Conservation (phyloP, 495 filamentous ascomycete genomes). For the Saxophila tyrrhenica region DNA sequence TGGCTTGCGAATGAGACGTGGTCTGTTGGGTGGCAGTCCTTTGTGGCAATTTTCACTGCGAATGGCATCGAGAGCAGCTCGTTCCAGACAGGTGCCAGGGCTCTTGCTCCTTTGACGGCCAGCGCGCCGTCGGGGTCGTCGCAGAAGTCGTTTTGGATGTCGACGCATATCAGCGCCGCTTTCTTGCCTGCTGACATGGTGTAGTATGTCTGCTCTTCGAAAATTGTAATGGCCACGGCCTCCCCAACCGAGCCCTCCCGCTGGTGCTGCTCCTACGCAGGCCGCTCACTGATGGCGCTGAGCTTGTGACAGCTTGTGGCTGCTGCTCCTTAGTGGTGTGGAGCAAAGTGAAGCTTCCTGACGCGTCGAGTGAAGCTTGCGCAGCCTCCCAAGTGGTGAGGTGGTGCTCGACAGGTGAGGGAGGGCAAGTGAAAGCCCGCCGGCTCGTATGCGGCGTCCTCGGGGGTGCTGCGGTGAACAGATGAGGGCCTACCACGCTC, state of each 20-base stretch:
- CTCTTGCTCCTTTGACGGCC: slow-evolving; percentile 60
- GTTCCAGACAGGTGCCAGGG: slow-evolving; percentile 62
- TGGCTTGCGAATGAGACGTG: slow-evolving; percentile 88
- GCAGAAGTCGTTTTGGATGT: slow-evolving; percentile 82
- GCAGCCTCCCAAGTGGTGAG: too few species aligned
- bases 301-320: neutral
- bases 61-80: slow-evolving; percentile 62
- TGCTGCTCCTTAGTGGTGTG: too few species aligned
- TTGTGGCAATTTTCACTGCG: slow-evolving; percentile 62
- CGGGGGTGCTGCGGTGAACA: neutral
- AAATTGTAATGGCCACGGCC: too few species aligned
- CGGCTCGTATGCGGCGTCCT: neutral
- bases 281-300: neutral
- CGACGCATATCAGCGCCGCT: slow-evolving; percentile 6
- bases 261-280: too few species aligned
- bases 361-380: neutral
- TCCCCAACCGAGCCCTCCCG: too few species aligned
- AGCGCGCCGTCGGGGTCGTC: slow-evolving; percentile 72
- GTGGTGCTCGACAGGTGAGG: too few species aligned
- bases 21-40: slow-evolving; percentile 74
- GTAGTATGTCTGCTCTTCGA: neutral
- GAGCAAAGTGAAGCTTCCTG: neutral
- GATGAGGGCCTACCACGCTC: neutral
- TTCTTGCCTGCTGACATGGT: neutral
- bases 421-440: neutral